Base-by-base conservation (phyloP, 805 yeast species). In the Lipomyces yamadae region DNA sequence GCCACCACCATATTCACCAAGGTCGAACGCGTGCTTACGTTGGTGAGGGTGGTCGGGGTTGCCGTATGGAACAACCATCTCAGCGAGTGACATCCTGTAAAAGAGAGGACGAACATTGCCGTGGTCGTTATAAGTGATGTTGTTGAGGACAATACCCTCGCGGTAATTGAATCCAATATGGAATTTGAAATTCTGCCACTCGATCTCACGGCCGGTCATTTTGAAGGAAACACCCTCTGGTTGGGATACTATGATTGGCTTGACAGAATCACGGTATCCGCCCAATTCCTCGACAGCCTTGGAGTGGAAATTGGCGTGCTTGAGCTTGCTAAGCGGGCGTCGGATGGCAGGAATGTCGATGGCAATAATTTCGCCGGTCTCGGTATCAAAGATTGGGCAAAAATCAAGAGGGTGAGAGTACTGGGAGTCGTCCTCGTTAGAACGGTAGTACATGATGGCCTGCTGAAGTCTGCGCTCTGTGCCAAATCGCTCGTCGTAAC, bases 1-100 rank as follows among this genome's bases (percentile, higher is more conserved):
- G 75, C 95, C 95, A 69, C 92, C 94, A 80, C 95, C 95, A 76
- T 89, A 89, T 78, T 90, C 95, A 77, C 95, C 95, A 72, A 90
- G 86, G 79, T 90, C 95, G 78, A 90, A 85, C 56, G 95, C 95
- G 74, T 90, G 95, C 79, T 90, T 90, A 80, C 95, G 84, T 76
- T 89, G 92, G 77, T 89, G 94, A 64, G 92, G 93, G 80, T 83
- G 86, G 71, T 85, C 88, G 66, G 95, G 95, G 69, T 82, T 82
- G 63, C 95, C 95, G 75, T 90, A 90, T 32, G 95, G 95, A 67
- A 90, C 95, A 79, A 90, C 87, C 94, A 90, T 89, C 80, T 89
- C 95, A 50, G 89, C 82, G 67, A 89, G 80, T 2, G 94, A 89
- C 74, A 89, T 82, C 78, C 95, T 83, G 81, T 90, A 92, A 84